Evolutionary conservation across 1,284 basidiomycete species (phyloP), one percentile per base, ranked within the genome.

Genomic region (Irpex lacteus): DNA sequence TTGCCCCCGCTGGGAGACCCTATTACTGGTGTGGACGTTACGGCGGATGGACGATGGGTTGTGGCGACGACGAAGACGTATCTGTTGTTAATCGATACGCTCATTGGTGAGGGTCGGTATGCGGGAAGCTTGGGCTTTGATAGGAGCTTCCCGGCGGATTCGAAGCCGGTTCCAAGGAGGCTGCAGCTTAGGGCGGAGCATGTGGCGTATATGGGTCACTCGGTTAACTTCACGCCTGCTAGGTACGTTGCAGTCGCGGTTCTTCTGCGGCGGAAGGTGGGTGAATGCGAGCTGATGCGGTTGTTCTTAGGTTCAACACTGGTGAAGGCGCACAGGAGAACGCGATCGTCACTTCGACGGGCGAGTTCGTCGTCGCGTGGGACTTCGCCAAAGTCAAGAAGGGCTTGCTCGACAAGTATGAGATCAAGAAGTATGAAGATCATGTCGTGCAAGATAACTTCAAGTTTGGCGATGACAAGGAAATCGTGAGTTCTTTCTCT

Each of bases 11-110:
- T 98, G 34, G 96, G 98, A 34, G 96, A 98, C 77, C 95, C 97
- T 52, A 98, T 99, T 72, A 77, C 95, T 60, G 97, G 97, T 37
- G 86, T 99, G 59, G 98, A 99, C 77, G 95, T 96, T 6, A 96
- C 96, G 2, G 90, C 94, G 15, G 90, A 95, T 75, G 98, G 98
- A 44, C 89, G 96, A 61, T 99, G 92, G 85, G 87, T 99, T 64
- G 92, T 99, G 37, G 98, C 96, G 5, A 99, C 98, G 37, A 98
- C 95, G 70, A 94, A 93, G 80, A 96, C 91, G 5, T 98, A 98
- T 75, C 81, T 99, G 64, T 81, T 99, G 58, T 86, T 99, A 66
- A 96, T 99, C 72, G 96, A 99, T 75, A 96, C 96, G 0, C 85
- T 96, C 65, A 98, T 98, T 70, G 94, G 94, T 26, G 92, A 95